Evolutionary conservation across 768 basidiomycete genomes (phyloP), one percentile per base, ranked within the genome.

Genomic region (Podaxis sp.): DNA sequence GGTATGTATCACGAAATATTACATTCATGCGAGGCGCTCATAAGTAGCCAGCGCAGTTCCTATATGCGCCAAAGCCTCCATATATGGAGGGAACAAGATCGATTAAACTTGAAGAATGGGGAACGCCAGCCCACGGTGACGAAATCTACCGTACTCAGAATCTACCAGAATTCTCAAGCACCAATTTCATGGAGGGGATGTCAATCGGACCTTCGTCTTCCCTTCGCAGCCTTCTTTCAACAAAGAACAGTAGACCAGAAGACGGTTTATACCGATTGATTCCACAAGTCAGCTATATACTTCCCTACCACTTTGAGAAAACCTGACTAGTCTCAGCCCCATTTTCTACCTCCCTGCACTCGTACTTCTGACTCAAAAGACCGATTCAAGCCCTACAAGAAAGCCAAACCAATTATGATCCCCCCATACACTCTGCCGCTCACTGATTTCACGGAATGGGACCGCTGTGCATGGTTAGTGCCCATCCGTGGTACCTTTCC

Each of bases 71-170:
- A 28, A 15, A 22, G 12, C 61, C 61, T 38, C 61, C 61, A 8
- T 24, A 17, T 10, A 50, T 62, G 20, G 33, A 49, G 37, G 48
- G 55, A 28, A 11, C 46, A 26, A 49, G 36, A 15, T n/a, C 20
- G 36, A 40, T 30, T 20, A n/a, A 50, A 5, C 55, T 62, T 24
- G 51, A 62, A 26, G 61, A 62, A 2, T 62, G 61, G 61, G 61
- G 55, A 22, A 38, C 61, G 20, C 48, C 61, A n/a, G 40, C 20
- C 10, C 48, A 62, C 11, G n/a, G 11, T 20, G 52, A 28, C 44
- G 61, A 62, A 33, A n/a, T 50, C 2, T 62, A 50, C 10, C 41
- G 61, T 40, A 24, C 41, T 15, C 11, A 36, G 8, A 36, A 38
- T 15, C 54, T 62, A n/a, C 41, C 26, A 10, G 61, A 62, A 6